These are phyloP conservation scores for Caulochytrium protostelioides DNA, from an alignment of 371 early-diverging fungal species.

Conservation along the genomic window DNA sequence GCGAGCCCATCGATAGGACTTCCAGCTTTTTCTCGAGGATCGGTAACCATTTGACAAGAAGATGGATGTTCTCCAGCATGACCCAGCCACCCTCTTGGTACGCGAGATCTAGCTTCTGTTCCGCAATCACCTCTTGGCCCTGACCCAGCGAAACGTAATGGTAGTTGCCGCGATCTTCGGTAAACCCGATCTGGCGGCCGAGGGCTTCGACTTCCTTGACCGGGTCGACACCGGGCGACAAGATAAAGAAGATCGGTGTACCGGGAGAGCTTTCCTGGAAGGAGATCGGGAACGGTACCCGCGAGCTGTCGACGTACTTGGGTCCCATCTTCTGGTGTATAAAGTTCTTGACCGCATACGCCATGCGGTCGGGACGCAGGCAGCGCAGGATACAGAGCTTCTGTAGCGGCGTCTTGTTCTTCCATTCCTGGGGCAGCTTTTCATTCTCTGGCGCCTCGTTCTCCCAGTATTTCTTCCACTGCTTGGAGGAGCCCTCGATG, in stretches of 20 bases:
- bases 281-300: conserved; percentile 24
- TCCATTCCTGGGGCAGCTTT: conserved; percentile 43
- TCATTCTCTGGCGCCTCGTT: conserved; percentile 36
- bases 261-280: conserved; percentile 27
- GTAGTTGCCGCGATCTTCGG: conserved; percentile 34
- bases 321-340: conserved; percentile 30
- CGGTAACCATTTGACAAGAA: conserved; percentile 39
- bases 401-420: conserved; percentile 34
- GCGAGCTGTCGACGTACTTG: conserved; percentile 25
- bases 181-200: conserved; percentile 20
- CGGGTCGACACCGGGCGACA: conserved; percentile 42
- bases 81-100: conserved; percentile 39
- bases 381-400: conserved; percentile 36
- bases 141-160: conserved; percentile 41
- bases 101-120: conserved; percentile 33
- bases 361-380: conserved; percentile 37
- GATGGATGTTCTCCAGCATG: conserved; percentile 42
- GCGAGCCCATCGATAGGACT: conserved; percentile 18
- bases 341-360: conserved; percentile 33
- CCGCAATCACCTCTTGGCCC: conserved; percentile 41
- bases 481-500: conserved; percentile 35
- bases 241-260: conserved; percentile 38
- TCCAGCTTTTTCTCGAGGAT: conserved; percentile 37
- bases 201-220: conserved; percentile 40
- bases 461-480: conserved; percentile 43